Evolutionary conservation across 331 rosid species (phyloP).

Genomic region (Malus hybrid): DNA sequence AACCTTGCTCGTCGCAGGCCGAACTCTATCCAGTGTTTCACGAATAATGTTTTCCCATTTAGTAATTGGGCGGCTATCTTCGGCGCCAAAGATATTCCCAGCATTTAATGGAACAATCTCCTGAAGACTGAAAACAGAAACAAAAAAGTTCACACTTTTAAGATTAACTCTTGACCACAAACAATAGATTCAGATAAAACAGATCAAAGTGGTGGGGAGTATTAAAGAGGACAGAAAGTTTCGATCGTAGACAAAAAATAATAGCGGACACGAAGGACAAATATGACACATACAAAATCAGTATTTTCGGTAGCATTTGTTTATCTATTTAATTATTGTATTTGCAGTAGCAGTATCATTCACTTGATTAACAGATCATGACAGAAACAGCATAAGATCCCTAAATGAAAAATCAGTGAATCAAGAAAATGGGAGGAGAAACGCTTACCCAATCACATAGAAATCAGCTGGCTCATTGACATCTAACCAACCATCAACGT

Average conservation of each 20-base stretch:
- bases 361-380: neutral
- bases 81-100: constrained; percentile 77
- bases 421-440: neutral
- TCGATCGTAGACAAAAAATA: neutral
- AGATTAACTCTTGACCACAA: neutral
- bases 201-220: neutral
- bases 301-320: neutral
- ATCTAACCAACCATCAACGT: constrained; percentile 82
- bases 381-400: constrained; percentile 9
- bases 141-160: neutral
- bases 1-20: constrained; percentile 35
- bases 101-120: constrained; percentile 92
- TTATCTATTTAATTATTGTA: neutral
- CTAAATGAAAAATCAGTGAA: constrained; percentile 2
- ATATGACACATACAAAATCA: neutral
- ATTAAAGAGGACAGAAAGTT: neutral
- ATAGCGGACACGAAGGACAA: neutral
- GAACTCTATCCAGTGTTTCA: constrained; percentile 55
- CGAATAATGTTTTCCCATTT: constrained; percentile 79
- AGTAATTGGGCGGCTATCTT: constrained; percentile 60
- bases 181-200: neutral
- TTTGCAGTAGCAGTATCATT: neutral
- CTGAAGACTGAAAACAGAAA: constrained; percentile 60
- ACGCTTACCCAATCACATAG: constrained; percentile 79
- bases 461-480: constrained; percentile 80